phyloP scores from a whole-genome alignment of 176 grass and related monocot genomes.

The Rhipidocladum racemiflorum region DNA sequence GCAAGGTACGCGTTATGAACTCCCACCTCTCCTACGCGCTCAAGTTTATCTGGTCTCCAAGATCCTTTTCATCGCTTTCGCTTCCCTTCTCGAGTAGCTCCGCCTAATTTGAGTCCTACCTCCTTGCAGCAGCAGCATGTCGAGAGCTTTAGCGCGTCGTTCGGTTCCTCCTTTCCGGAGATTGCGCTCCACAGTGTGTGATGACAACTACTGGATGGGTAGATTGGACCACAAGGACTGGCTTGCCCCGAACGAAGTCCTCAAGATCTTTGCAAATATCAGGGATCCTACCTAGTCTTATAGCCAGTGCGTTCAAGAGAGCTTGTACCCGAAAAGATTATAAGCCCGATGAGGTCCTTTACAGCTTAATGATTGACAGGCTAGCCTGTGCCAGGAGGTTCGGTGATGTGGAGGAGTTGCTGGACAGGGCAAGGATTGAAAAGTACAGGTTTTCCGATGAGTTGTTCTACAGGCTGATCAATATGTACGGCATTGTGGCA shows the following conservation, averaged over 20 bases:
- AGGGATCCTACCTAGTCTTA: conserved; percentile 48
- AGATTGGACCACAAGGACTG: conserved; percentile 85
- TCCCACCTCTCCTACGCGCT: background rate
- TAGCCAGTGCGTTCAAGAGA: conserved; percentile 52
- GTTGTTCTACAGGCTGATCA: conserved; percentile 77
- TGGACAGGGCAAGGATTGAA: conserved; percentile 50
- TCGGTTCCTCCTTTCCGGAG: conserved; percentile 31
- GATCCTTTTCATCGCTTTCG: background rate
- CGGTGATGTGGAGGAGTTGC: conserved; percentile 58
- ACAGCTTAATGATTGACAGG: conserved; percentile 67
- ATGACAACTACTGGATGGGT: conserved; percentile 56
- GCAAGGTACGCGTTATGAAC: background rate
- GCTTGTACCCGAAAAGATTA: conserved; percentile 56
- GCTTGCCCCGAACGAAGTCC: conserved; percentile 80
- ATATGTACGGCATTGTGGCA: conserved; percentile 88
- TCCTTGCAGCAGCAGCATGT: conserved; percentile 27
- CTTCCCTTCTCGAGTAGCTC: background rate
- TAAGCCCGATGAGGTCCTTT: conserved; percentile 70
- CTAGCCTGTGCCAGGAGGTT: conserved; percentile 61
- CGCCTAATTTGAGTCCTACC: background rate
- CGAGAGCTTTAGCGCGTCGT: conserved; percentile 17
- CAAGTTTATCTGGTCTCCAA: background rate
- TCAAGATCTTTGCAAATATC: conserved; percentile 70
- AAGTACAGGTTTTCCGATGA: conserved; percentile 67
- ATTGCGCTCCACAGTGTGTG: conserved; percentile 15